Percentiles rank a stretch among this genome's conserved stretches.
Conservation (phyloP, 257 asterid species). For the Capsicum pubescens region DNA sequence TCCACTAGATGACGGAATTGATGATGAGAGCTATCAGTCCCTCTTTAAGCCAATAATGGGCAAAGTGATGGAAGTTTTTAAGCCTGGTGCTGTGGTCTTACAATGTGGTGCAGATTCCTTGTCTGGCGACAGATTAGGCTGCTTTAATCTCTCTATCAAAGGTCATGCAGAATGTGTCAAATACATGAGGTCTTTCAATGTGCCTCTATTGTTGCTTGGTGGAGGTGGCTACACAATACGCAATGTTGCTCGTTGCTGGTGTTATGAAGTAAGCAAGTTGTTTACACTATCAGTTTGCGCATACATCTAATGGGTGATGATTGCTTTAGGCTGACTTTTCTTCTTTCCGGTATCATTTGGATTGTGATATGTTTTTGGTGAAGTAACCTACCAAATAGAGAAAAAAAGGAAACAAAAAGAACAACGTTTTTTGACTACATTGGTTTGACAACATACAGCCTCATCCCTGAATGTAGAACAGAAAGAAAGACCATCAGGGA, state of each 20-base stretch:
- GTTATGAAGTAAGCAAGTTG: constrained; percentile 45
- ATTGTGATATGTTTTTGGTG: constrained; percentile 9
- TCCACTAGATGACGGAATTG: constrained; percentile 54
- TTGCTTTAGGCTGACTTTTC: neutral
- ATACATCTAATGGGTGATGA: neutral
- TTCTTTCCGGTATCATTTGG: neutral
- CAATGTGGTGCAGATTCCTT: constrained; percentile 56
- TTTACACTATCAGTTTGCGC: constrained; percentile 7
- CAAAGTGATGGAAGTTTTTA: constrained; percentile 51
- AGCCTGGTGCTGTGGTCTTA: constrained; percentile 53
- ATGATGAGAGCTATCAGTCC: constrained; percentile 51
- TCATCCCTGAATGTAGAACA: neutral
- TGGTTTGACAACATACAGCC: neutral
- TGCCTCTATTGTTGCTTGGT: constrained; percentile 48
- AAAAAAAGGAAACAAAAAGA: neutral
- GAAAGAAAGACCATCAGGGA: neutral
- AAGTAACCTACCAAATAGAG: constrained; percentile 9
- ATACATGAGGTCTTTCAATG: constrained; percentile 52
- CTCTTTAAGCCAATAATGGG: constrained; percentile 54
- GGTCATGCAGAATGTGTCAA: constrained; percentile 53
- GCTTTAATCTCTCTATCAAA: constrained; percentile 51
- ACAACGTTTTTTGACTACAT: neutral
- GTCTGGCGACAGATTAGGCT: constrained; percentile 51
- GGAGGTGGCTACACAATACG: constrained; percentile 58
- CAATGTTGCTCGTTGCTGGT: constrained; percentile 55